Base-by-base conservation (phyloP, 345 rosid species). In the Populus euphratica region DNA sequence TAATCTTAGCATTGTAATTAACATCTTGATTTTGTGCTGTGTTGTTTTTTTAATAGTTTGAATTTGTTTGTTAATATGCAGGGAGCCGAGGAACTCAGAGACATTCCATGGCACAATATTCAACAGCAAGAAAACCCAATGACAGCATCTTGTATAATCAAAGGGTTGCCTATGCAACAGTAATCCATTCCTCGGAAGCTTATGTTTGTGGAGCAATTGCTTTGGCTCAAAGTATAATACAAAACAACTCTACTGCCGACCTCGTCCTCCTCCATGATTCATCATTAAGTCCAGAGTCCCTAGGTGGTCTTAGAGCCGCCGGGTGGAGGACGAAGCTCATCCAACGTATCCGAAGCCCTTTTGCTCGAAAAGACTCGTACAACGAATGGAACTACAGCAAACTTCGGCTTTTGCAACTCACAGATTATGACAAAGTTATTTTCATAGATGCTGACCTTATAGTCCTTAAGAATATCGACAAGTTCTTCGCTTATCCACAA, bases 361-460 rank as follows among this genome's bases (percentile, higher is more conserved):
- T 82, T 17, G 77, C 99, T 1, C 23, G 14, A 11, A 84, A 79
- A 54, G 86, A 61, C 17, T 69, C 98, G 8, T 93, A 95, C 84
- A 93, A 95, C 62, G 97, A 93, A 49, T 95, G 98, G 96, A 95
- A 93, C 76, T 93, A 92, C n/a, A 91, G 92, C 89, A 95, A 95
- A 77, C 88, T 95, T 11, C 83, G 97, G 11, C 70, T 95, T 6
- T 95, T 98, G 99, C 83, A 90, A 72, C 81, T 93, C 29, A 66
- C 47, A 1, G 86, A 87, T 5, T 92, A 90, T 11, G 90, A 90
- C 56, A 93, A 89, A 75, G 61, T 93, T 9, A 83, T 95, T 4
- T 95, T 95, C 82, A 86, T 93, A 47, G 98, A 95, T 59, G 81
- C 98, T 0, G 97, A 93, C 72, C 23, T 96, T 27, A 23, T 96